Conservation (phyloP, 2,329 filamentous ascomycete species). For the Stylonectria norvegica region DNA sequence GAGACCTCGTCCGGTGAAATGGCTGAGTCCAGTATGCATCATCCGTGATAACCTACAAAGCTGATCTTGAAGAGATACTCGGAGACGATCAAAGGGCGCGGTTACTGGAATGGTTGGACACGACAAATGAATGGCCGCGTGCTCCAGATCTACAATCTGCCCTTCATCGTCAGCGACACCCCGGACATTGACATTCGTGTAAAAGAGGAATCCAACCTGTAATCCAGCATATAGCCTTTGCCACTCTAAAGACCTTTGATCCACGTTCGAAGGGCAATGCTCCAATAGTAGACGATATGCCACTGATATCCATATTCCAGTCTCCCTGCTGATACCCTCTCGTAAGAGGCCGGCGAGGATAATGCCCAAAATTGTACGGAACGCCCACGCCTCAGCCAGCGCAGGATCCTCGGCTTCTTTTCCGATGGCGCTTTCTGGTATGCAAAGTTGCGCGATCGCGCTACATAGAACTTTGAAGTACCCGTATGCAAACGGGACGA, state of each 20-base stretch:
- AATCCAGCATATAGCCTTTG: constrained; percentile 36
- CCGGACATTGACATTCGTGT: neutral
- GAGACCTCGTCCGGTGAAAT: constrained; percentile 40
- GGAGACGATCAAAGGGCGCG: constrained; percentile 36
- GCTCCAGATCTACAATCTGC: constrained; percentile 43
- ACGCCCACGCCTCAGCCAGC: constrained; percentile 37
- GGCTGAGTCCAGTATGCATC: constrained; percentile 42
- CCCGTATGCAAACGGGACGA: constrained; percentile 34
- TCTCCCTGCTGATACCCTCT: constrained; percentile 40
- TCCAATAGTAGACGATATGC: constrained; percentile 41
- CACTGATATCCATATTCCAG: constrained; percentile 42
- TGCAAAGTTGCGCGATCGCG: constrained; percentile 39
- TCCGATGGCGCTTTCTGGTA: constrained; percentile 32
- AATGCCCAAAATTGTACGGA: constrained; percentile 41
- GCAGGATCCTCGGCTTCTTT: constrained; percentile 19
- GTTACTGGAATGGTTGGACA: constrained; percentile 40
- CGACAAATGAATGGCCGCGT: constrained; percentile 40
- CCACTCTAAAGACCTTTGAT: constrained; percentile 39
- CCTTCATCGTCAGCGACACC: constrained; percentile 16
- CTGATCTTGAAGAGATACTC: constrained; percentile 37
- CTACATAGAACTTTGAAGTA: constrained; percentile 38
- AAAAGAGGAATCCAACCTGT: constrained; percentile 10
- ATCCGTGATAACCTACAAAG: constrained; percentile 41
- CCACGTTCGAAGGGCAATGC: constrained; percentile 37
- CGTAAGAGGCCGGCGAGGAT: constrained; percentile 39